These are phyloP conservation scores for Rosa rugosa DNA, from an alignment of 306 rosid genomes.

Conservation along the genomic window DNA sequence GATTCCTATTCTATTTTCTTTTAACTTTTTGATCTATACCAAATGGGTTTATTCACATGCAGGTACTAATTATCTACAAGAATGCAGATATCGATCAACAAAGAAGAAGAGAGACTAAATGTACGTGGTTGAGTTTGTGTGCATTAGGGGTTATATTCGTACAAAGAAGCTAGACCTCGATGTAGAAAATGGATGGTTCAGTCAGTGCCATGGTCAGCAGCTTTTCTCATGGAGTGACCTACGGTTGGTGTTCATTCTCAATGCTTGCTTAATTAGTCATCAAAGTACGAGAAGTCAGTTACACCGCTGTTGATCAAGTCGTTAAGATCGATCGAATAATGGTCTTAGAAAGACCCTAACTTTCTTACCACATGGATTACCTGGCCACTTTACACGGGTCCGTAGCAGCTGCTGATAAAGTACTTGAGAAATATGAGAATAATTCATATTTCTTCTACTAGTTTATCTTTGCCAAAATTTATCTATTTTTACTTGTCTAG, in stretches of 20 bases:
- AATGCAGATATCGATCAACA: background rate
- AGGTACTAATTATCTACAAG: background rate
- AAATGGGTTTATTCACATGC: background rate
- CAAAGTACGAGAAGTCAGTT: slow-evolving; percentile 16
- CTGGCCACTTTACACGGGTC: background rate
- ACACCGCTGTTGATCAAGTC: slow-evolving; percentile 19
- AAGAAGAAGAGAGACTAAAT: slow-evolving; percentile 6
- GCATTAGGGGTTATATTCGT: slow-evolving; percentile 5
- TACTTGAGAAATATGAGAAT: too few species aligned
- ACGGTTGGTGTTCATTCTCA: slow-evolving; percentile 5
- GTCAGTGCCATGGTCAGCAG: slow-evolving; percentile 6
- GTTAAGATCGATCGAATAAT: background rate
- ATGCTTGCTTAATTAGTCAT: background rate
- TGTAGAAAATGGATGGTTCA: background rate
- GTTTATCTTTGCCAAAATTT: too few species aligned
- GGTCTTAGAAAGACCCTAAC: background rate
- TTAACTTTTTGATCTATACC: background rate
- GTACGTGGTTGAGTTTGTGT: background rate
- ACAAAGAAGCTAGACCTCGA: background rate
- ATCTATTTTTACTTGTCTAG: too few species aligned
- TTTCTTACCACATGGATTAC: background rate
- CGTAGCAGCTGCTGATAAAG: background rate
- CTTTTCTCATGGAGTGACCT: slow-evolving; percentile 3
- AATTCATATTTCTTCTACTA: too few species aligned
- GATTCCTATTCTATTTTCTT: background rate